Percentiles rank a stretch among this genome's conserved stretches.
phyloP scores from a whole-genome alignment of 2,329 filamentous ascomycete genomes.

The Fusarium sp. region DNA sequence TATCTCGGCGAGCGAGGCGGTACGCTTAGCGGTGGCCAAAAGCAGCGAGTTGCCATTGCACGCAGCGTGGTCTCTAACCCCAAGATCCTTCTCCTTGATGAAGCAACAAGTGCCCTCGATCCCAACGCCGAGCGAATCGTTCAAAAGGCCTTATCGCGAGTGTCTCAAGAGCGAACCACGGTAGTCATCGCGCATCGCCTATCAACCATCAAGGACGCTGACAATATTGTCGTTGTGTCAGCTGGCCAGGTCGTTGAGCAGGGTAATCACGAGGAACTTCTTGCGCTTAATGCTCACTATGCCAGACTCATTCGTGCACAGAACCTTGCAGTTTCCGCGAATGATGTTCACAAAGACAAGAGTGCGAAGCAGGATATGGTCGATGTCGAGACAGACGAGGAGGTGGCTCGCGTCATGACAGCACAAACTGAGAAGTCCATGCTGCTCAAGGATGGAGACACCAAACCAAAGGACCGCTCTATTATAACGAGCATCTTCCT shows the following conservation, averaged over 20 bases:
- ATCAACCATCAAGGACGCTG: constrained; percentile 45
- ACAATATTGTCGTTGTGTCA: constrained; percentile 42
- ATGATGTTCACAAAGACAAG: neutral
- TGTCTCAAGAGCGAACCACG: constrained; percentile 66
- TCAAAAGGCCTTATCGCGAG: constrained; percentile 61
- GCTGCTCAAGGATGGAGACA: neutral
- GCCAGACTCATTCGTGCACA: constrained; percentile 37
- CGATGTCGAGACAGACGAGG: neutral
- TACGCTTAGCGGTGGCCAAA: constrained; percentile 63
- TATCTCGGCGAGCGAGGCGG: constrained; percentile 39
- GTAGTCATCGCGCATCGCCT: constrained; percentile 70
- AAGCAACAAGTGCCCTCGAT: constrained; percentile 68
- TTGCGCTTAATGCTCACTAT: constrained; percentile 26
- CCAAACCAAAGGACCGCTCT: neutral
- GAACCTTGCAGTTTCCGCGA: neutral
- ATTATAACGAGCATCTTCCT: constrained; percentile 20
- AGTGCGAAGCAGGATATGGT: neutral
- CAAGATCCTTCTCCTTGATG: constrained; percentile 70
- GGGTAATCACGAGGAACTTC: constrained; percentile 36
- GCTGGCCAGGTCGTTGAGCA: constrained; percentile 35
- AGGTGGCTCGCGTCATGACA: constrained; percentile 1
- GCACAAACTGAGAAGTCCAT: constrained; percentile 5
- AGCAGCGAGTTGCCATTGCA: constrained; percentile 72
- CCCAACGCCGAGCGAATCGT: constrained; percentile 57
- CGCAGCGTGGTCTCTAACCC: constrained; percentile 70